Evolutionary conservation across 106 monocot species (phyloP).

Genomic region (Cymbidium sinense): DNA sequence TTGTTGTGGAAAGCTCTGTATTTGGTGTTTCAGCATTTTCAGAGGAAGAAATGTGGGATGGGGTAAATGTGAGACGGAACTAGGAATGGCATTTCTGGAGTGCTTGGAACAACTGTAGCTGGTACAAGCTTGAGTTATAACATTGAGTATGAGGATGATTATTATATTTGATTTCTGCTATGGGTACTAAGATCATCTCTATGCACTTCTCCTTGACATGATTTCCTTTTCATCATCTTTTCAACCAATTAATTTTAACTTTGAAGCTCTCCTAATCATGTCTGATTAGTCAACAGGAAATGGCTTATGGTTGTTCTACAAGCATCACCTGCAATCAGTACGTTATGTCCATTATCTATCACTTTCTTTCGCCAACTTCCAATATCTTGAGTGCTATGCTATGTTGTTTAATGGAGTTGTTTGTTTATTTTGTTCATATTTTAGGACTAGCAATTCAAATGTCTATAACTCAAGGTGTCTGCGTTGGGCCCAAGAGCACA

Average conservation of each 20-base stretch:
- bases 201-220: not conserved
- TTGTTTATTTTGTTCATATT: not conserved
- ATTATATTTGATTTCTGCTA: constrained; percentile 26
- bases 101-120: constrained; percentile 16
- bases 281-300: not conserved
- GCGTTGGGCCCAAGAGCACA: too few species aligned
- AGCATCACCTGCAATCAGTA: not conserved
- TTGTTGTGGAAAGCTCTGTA: constrained; percentile 14
- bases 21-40: constrained; percentile 32
- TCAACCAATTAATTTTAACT: not conserved
- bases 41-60: constrained; percentile 43
- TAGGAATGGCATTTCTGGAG: constrained; percentile 17
- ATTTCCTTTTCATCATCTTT: not conserved
- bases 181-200: not conserved
- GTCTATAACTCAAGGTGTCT: too few species aligned
- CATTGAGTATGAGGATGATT: constrained; percentile 54
- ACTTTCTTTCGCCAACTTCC: not conserved
- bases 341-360: not conserved
- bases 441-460: not conserved
- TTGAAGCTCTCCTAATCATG: not conserved
- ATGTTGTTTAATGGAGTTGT: not conserved
- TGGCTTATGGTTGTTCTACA: not conserved
- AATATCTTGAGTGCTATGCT: not conserved
- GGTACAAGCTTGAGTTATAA: constrained; percentile 29
- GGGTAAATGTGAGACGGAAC: not conserved